A percentile compares a stretch with the other conserved stretches of the same genome.
These are phyloP conservation scores for Chrysosphaeria jannelii DNA, from an alignment of 2,329 filamentous ascomycete genomes.

Conservation along the genomic window DNA sequence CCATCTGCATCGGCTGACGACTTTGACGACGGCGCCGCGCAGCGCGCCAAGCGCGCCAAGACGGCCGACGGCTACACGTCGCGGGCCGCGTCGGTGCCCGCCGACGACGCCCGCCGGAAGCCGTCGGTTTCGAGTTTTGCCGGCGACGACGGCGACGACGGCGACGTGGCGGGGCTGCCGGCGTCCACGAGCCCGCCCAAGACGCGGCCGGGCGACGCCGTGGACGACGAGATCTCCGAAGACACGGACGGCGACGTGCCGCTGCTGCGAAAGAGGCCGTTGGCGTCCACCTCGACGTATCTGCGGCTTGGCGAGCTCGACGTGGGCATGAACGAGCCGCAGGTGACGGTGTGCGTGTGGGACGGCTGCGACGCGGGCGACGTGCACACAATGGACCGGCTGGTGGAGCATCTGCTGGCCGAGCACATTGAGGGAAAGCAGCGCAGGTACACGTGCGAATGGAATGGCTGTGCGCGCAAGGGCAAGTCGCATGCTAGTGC, in stretches of 20 bases:
- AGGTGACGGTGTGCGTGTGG: slow-evolving; percentile 54
- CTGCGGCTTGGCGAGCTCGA: slow-evolving; percentile 37
- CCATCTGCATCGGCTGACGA: too few relatives aligned
- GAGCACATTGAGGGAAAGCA: slow-evolving; percentile 80
- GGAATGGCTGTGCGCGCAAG: slow-evolving; percentile 69
- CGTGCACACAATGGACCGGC: slow-evolving; percentile 47
- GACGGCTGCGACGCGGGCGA: slow-evolving; percentile 43
- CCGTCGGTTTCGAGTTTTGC: too few relatives aligned
- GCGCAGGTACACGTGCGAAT: slow-evolving; percentile 97
- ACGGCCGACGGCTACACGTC: too few relatives aligned
- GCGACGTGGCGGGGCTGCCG: too few relatives aligned
- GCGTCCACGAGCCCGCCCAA: too few relatives aligned
- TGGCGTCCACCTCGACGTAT: slow-evolving; percentile 1
- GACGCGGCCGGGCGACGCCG: neutral
- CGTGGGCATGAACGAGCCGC: slow-evolving; percentile 46
- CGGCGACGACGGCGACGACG: too few relatives aligned
- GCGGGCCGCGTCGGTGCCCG: too few relatives aligned
- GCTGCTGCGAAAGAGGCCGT: slow-evolving; percentile 1
- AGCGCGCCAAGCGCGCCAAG: too few relatives aligned
- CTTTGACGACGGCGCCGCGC: too few relatives aligned
- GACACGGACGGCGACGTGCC: slow-evolving; percentile 73
- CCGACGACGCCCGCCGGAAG: too few relatives aligned
- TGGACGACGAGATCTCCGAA: slow-evolving; percentile 39
- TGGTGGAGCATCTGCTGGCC: slow-evolving; percentile 66
- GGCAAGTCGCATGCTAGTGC: slow-evolving; percentile 79